Conservation (phyloP, 352 stramenopile genomes). For the Phytophthora cactorum region DNA sequence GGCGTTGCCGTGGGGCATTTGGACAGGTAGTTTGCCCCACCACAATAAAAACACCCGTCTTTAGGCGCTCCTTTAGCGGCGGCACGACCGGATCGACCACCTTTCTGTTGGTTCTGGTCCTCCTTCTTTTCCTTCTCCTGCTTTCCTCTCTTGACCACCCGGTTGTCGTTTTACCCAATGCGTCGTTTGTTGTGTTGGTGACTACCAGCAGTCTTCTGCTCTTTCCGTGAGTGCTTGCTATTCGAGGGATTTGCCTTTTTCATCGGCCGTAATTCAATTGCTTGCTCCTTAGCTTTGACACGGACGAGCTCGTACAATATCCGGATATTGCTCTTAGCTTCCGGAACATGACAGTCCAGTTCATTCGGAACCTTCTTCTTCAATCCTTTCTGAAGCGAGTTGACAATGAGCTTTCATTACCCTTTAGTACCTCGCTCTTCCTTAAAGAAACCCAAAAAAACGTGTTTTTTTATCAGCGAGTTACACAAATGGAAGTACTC, state of each 20-base stretch:
- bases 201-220: not conserved
- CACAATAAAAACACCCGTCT: constrained; percentile 22
- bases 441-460: not conserved
- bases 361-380: not conserved
- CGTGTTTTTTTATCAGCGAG: not conserved
- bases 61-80: constrained; percentile 4
- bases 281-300: constrained; percentile 3
- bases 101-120: not conserved
- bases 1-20: constrained; percentile 5
- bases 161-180: not conserved
- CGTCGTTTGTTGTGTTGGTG: not conserved
- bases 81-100: not conserved
- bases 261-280: constrained; percentile 8
- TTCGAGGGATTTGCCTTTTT: not conserved
- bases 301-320: constrained; percentile 14
- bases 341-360: not conserved
- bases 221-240: not conserved
- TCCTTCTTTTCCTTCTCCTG: not conserved
- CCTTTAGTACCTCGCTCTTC: not conserved
- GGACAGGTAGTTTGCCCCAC: constrained; percentile 6
- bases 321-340: constrained; percentile 2
- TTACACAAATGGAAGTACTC: not conserved
- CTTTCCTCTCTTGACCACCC: not conserved
- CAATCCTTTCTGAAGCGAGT: not conserved
- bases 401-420: not conserved